These are phyloP conservation scores for Candida stauntonica DNA, from an alignment of 805 yeast species.

Conservation along the genomic window DNA sequence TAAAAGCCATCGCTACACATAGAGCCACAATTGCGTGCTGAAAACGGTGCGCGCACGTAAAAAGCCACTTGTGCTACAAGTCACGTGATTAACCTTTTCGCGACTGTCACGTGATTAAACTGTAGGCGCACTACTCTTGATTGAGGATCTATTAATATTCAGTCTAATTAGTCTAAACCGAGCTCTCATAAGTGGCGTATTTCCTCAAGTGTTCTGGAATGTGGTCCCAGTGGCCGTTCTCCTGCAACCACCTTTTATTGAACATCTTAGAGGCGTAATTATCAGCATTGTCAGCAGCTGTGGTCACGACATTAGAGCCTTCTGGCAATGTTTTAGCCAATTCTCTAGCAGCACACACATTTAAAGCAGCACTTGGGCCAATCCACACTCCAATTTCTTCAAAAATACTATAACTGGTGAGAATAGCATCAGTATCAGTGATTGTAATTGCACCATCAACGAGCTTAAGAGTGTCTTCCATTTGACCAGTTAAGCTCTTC, in stretches of 20 bases:
- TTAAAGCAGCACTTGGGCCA: slow-evolving; percentile 25
- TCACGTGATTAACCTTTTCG: slow-evolving; percentile 3
- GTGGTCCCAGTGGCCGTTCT: slow-evolving; percentile 21
- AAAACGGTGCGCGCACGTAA: too few relatives aligned
- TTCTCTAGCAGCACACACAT: slow-evolving; percentile 21
- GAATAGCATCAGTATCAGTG: slow-evolving; percentile 17
- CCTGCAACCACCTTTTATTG: slow-evolving; percentile 18
- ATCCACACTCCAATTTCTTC: slow-evolving; percentile 18
- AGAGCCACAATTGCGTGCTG: slow-evolving; percentile 11
- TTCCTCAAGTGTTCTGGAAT: slow-evolving; percentile 17
- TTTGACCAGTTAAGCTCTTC: slow-evolving; percentile 21
- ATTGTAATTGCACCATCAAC: slow-evolving; percentile 18
- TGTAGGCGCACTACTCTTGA: too few relatives aligned
- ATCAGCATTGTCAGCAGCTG: slow-evolving; percentile 22
- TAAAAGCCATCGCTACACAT: not conserved
- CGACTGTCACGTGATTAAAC: too few relatives aligned
- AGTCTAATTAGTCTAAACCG: too few relatives aligned
- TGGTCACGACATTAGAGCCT: slow-evolving; percentile 25
- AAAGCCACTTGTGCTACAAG: not conserved
- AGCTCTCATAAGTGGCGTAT: slow-evolving; percentile 16
- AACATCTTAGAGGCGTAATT: slow-evolving; percentile 24
- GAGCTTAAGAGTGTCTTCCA: slow-evolving; percentile 16
- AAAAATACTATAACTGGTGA: slow-evolving; percentile 16
- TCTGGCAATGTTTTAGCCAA: slow-evolving; percentile 22
- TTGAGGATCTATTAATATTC: too few relatives aligned